Conservation (phyloP, 345 rosid species). For the Microcos paniculata region DNA sequence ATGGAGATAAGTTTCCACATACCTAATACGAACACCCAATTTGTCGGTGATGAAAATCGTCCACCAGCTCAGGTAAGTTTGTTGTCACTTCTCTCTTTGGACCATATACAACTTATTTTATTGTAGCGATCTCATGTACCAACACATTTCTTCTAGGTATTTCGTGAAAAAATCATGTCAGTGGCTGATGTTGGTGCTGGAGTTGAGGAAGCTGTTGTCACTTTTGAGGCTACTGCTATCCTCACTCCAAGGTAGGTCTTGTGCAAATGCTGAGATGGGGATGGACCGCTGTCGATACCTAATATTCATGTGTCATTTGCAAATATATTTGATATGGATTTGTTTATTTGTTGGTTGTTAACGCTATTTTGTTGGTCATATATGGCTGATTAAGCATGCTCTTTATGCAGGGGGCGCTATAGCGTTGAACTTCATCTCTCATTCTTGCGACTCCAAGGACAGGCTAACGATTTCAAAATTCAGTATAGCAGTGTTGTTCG, state of each 20-base stretch:
- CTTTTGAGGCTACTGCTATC: conserved; percentile 86
- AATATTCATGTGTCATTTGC: neutral
- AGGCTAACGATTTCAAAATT: conserved; percentile 98
- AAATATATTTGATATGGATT: neutral
- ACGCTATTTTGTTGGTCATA: neutral
- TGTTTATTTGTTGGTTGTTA: conserved; percentile 5
- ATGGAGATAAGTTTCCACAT: conserved; percentile 96
- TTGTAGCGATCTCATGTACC: conserved; percentile 7
- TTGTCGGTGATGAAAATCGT: conserved; percentile 86
- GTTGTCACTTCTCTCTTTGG: neutral
- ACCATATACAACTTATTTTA: neutral
- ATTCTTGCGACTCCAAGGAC: conserved; percentile 89
- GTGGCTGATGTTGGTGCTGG: conserved; percentile 93
- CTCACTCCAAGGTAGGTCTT: conserved; percentile 86
- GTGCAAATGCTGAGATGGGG: neutral
- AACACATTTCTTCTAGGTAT: conserved; percentile 49
- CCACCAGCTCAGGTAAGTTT: conserved; percentile 81
- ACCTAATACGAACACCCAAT: conserved; percentile 86
- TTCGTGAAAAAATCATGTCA: conserved; percentile 65
- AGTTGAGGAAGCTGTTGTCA: conserved; percentile 87
- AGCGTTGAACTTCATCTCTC: conserved; percentile 95
- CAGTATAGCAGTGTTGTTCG: conserved; percentile 99
- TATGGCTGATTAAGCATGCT: conserved; percentile 11
- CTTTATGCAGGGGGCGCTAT: conserved; percentile 84
- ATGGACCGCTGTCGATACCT: neutral